phyloP scores from a whole-genome alignment of 768 basidiomycete species.

The Boletales sp. region DNA sequence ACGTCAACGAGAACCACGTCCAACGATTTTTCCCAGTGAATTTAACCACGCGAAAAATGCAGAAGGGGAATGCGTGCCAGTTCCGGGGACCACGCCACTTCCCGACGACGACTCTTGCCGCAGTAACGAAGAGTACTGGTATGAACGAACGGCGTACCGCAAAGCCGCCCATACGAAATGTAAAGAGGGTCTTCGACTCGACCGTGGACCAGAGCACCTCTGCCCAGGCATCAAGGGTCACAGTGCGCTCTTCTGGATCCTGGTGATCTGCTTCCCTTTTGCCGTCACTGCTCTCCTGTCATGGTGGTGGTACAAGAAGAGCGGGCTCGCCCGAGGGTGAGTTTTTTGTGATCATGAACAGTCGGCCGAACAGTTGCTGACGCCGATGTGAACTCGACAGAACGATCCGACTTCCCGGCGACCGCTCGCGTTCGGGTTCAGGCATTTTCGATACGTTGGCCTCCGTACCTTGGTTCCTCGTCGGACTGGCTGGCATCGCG shows the following conservation, averaged over 20 bases:
- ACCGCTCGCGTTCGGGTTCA: constrained; percentile 37
- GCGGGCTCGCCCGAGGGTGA: constrained; percentile 72
- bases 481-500: constrained; percentile 74
- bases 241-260: constrained; percentile 80
- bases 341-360: constrained; percentile 25
- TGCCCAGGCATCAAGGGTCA: constrained; percentile 83
- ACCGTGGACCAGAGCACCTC: constrained; percentile 66
- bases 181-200: constrained; percentile 72
- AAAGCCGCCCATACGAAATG: constrained; percentile 89
- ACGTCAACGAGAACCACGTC: too few relatives aligned
- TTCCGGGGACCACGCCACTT: constrained; percentile 63
- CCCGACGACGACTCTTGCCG: constrained; percentile 60
- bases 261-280: constrained; percentile 73
- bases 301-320: constrained; percentile 78
- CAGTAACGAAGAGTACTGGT: constrained; percentile 77
- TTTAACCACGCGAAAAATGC: constrained; percentile 81
- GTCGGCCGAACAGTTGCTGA: not conserved
- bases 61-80: constrained; percentile 73
- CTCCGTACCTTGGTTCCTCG: constrained; percentile 85
- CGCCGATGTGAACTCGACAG: constrained; percentile 33
- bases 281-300: constrained; percentile 70
- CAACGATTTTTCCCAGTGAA: constrained; percentile 52
- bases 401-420: constrained; percentile 73
- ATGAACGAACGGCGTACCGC: constrained; percentile 88
- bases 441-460: constrained; percentile 68